Evolutionary conservation across 2,329 filamentous ascomycete species (phyloP), one percentile per base, ranked within the genome.

Genomic region (Trichophaea hybrida): DNA sequence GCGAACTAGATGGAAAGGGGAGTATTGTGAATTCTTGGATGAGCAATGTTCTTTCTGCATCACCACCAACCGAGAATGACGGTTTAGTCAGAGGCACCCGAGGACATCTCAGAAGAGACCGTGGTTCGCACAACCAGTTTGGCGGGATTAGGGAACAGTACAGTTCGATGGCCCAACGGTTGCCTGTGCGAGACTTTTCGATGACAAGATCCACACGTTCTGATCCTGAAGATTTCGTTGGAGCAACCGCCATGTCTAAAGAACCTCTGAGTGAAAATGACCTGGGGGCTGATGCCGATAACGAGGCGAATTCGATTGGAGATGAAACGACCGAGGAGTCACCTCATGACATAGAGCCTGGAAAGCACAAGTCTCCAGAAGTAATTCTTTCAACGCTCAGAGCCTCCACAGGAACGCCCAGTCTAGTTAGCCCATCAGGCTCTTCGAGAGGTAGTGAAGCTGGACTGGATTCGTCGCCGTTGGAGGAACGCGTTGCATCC

Each of bases 21-120:
- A 53, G 48, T 12, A 59, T 55, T 4, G 61, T 64, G 17, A 43
- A 60, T 48, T 61, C 61, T 5, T 64, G 61, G 61, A 59, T 63
- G 61, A 63, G 61, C 33, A 60, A 55, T 4, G 56, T 64, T 32
- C 32, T 61, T 5, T 75, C 17, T 72, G 73, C 4, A 75, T 73
- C 58, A 77, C 73, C 48, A 72, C 76, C 64, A 76, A 78, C 59
- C 74, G 73, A 64, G 31, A 75, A 77, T 34, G 75, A 77, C n/a
- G 73, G 70, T 63, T 49, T 53, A 33, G 43, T 40, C 12, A 13
- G 31, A 54, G n/a, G n/a, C n/a, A 5, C 48, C 48, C 15, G 32
- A 6, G 48, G 31, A 5, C 48, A n/a, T 7, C 10, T 5, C 24
- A 12, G 34, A n/a, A 32, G 53, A 44, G 15, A 37, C 4, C 8